A percentile compares a stretch with the other conserved stretches of the same genome.
phyloP scores from a whole-genome alignment of 495 filamentous ascomycete species.

The Cryomyces antarcticus region DNA sequence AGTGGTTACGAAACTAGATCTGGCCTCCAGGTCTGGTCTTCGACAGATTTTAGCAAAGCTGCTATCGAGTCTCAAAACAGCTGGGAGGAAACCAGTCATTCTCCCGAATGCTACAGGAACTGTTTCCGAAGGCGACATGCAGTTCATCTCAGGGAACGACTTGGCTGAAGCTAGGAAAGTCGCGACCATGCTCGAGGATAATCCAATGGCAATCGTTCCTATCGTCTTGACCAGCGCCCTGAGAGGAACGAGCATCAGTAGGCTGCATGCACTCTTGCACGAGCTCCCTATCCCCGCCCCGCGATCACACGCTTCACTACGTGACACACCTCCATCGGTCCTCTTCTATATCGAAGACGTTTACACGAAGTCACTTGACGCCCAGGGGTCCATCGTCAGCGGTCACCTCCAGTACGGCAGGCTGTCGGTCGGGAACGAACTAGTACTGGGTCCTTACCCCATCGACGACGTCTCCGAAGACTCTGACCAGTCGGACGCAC shows the following conservation, averaged over 20 bases:
- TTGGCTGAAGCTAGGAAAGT: conserved; percentile 7
- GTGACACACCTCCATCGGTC: conserved; percentile 27
- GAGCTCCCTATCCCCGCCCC: conserved; percentile 39
- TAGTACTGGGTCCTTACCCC: conserved; percentile 61
- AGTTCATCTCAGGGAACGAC: conserved; percentile 6
- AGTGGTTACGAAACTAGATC: conserved; percentile 76
- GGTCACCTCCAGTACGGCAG: conserved; percentile 64
- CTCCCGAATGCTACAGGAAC: conserved; percentile 24
- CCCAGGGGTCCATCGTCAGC: conserved; percentile 46
- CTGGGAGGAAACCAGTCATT: conserved; percentile 51
- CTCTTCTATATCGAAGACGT: conserved; percentile 83
- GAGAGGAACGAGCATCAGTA: conserved; percentile 60
- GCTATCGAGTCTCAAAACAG: conserved; percentile 56
- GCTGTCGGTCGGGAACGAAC: conserved; percentile 56
- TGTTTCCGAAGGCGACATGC: conserved; percentile 9
- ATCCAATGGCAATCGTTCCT: conserved; percentile 35
- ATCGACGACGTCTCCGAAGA: conserved; percentile 16
- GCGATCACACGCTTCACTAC: neutral
- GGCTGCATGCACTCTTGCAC: conserved; percentile 63
- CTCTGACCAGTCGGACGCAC: conserved; percentile 13
- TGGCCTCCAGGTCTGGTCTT: conserved; percentile 52
- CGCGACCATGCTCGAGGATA: conserved; percentile 4
- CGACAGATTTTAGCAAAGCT: conserved; percentile 47
- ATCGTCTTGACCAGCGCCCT: conserved; percentile 79
- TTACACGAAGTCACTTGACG: conserved; percentile 22